Base-by-base conservation (phyloP, 192 early-diverging fungal genomes). In the Coemansia sp. region DNA sequence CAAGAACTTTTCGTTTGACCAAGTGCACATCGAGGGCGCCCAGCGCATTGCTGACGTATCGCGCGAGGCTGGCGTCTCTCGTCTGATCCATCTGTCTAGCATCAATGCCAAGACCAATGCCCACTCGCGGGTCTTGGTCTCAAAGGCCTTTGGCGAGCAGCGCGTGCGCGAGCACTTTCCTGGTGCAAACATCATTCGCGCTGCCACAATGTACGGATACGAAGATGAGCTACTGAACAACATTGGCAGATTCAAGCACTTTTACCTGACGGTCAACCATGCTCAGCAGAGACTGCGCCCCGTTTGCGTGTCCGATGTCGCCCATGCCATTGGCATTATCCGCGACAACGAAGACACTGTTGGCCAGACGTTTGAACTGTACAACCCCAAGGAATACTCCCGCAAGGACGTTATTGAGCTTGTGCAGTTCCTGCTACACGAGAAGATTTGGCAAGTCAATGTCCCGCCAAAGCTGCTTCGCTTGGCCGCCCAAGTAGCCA, bases 161-260 rank as follows among this genome's bases (percentile, higher is more conserved):
- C 90, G 90, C 25, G 95, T 97, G 18, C 87, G 87, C 65, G 90
- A 91, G 69, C 88, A 90, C 69, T 92, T 97, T 79, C 95, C 97
- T 39, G 89, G 90, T 23, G 94, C 91, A 53, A 96, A 92, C 64
- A 95, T 99, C 79, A 91, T 99, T 43, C 94, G 97, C 59, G 91
- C 94, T 21, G 86, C 87, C 34, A 88, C 84, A 41, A 89, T 97
- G 83, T 95, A 89, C 61, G 97, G 97, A 53, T 80, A 88, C 64
- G 97, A 99, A 73, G 95, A 97, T 83, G 83, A 89, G 62, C 94
- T 99, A 84, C 88, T 93, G 79, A 94, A 94, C 83, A 86, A 90
- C 77, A 88, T 95, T 48, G 94, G 92, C 65, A 86, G 72, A 60
- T 65, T 47, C 64, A 75, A 73, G 63, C 56, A 72, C 67, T 74